phyloP scores from a whole-genome alignment of 116 monocot species.

The Posidonia oceanica region DNA sequence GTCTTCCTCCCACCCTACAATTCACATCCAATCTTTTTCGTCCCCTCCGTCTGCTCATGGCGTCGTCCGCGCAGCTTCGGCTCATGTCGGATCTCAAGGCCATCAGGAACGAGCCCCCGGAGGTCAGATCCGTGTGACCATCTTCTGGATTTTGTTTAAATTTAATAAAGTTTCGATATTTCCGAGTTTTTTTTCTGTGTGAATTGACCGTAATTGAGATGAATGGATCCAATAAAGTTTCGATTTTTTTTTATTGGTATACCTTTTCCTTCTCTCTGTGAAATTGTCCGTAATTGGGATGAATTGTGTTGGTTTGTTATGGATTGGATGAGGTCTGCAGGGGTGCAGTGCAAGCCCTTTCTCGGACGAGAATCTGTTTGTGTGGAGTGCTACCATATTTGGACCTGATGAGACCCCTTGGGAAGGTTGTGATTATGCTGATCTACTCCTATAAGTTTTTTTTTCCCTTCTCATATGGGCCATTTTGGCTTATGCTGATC shows the following conservation, averaged over 20 bases:
- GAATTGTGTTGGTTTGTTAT: not conserved
- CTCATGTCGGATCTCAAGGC: conserved; percentile 55
- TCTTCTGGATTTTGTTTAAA: not conserved
- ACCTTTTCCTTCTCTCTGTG: too few relatives aligned
- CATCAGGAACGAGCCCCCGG: conserved; percentile 40
- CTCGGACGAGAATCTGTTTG: conserved; percentile 49
- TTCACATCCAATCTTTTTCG: not conserved
- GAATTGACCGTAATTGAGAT: not conserved
- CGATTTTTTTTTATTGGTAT: too few relatives aligned
- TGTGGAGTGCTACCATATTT: conserved; percentile 50
- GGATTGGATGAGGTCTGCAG: conserved; percentile 2
- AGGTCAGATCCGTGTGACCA: conserved; percentile 14
- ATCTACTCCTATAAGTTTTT: not conserved
- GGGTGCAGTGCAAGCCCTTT: conserved; percentile 51
- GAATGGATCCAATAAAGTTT: too few relatives aligned
- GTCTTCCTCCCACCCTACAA: not conserved
- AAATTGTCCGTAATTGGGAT: not conserved
- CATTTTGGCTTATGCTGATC: too few relatives aligned
- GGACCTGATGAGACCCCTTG: conserved; percentile 47
- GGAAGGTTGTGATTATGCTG: conserved; percentile 26
- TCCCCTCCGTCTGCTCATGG: conserved; percentile 17
- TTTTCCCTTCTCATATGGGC: not conserved
- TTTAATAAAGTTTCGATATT: not conserved
- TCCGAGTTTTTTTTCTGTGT: not conserved
- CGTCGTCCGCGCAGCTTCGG: conserved; percentile 36